These are phyloP conservation scores for Dorcoceras hygrometricum DNA, from an alignment of 257 asterid genomes.

Conservation along the genomic window DNA sequence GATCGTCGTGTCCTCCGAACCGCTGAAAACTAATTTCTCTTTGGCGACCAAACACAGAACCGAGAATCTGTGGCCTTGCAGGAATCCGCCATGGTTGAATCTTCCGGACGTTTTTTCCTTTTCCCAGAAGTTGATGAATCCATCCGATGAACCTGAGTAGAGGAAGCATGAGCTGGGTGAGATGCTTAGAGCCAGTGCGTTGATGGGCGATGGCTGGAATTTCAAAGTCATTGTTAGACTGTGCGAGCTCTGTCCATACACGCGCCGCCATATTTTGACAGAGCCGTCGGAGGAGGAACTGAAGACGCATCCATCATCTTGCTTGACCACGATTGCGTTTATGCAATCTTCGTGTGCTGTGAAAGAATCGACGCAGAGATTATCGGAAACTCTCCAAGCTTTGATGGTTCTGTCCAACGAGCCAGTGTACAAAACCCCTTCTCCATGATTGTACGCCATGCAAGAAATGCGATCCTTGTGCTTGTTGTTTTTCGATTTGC, in stretches of 20 bases:
- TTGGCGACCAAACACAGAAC: slow-evolving; percentile 71
- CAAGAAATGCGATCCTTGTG: slow-evolving; percentile 68
- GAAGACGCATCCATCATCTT: slow-evolving; percentile 75
- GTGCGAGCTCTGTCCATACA: slow-evolving; percentile 76
- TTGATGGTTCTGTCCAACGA: slow-evolving; percentile 69
- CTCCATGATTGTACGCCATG: slow-evolving; percentile 83
- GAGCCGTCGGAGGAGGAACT: slow-evolving; percentile 79
- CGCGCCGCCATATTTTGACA: slow-evolving; percentile 75
- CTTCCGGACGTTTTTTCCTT: slow-evolving; percentile 71
- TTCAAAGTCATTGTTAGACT: slow-evolving; percentile 72
- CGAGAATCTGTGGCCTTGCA: slow-evolving; percentile 75
- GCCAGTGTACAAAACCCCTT: slow-evolving; percentile 75
- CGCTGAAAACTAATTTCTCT: slow-evolving; percentile 74
- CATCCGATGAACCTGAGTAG: slow-evolving; percentile 89
- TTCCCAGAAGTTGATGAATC: slow-evolving; percentile 89
- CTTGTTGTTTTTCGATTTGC: slow-evolving; percentile 13
- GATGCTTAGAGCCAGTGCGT: slow-evolving; percentile 53
- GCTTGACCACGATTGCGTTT: slow-evolving; percentile 54
- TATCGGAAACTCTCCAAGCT: slow-evolving; percentile 63
- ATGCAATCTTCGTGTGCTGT: slow-evolving; percentile 67
- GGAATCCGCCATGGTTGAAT: slow-evolving; percentile 79
- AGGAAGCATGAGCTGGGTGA: slow-evolving; percentile 47
- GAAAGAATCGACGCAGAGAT: slow-evolving; percentile 63
- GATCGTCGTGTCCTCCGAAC: slow-evolving; percentile 87
- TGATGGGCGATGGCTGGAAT: slow-evolving; percentile 75